Percentiles rank a stretch among this genome's conserved stretches.
Conservation (phyloP, 257 asterid genomes). For the Ballota nigra region DNA sequence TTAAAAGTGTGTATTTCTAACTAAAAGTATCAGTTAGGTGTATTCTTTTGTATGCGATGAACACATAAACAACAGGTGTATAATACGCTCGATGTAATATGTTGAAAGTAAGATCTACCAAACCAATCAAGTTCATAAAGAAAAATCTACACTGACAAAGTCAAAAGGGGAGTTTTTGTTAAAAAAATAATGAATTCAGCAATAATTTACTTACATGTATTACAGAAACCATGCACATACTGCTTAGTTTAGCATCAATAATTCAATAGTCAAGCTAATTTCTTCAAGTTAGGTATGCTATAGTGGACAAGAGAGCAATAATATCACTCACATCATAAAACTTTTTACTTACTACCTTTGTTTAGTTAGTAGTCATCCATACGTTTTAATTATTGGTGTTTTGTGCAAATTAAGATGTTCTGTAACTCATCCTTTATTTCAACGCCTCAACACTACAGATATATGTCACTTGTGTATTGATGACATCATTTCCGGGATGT, state of each 20-base stretch:
- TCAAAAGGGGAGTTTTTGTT: background rate
- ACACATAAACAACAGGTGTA: background rate
- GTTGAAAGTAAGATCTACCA: background rate
- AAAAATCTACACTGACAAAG: background rate
- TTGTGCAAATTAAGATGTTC: no score
- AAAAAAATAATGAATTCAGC: background rate
- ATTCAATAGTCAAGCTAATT: constrained; percentile 6
- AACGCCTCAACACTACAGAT: background rate
- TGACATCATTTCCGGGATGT: background rate
- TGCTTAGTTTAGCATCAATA: background rate
- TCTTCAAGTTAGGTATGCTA: constrained; percentile 18
- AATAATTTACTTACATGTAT: background rate
- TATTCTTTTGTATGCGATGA: background rate
- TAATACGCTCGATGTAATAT: background rate
- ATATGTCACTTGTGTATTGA: background rate
- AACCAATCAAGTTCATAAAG: background rate
- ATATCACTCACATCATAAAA: background rate
- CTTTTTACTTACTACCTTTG: background rate
- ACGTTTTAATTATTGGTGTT: background rate
- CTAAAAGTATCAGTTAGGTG: background rate
- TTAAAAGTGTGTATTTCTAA: background rate
- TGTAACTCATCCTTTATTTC: background rate
- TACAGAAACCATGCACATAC: background rate
- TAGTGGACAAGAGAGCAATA: background rate
- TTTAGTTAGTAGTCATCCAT: background rate